phyloP scores from a whole-genome alignment of 2,329 filamentous ascomycete genomes.

The Penicillium oxalicum region DNA sequence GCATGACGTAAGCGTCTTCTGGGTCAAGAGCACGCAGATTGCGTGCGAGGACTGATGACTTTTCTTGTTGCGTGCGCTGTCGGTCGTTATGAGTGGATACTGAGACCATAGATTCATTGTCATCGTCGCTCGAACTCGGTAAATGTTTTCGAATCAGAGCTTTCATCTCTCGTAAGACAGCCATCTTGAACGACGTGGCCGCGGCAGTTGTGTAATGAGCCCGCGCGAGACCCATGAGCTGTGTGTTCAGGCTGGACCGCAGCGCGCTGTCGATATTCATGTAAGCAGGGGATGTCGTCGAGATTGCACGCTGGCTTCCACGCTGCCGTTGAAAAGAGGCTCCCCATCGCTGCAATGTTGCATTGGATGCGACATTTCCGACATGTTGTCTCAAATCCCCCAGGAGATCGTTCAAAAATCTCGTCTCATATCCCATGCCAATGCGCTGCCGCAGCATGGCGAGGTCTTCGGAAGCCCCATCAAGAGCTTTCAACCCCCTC shows the following conservation, averaged over 20 bases:
- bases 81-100: slow-evolving; percentile 69
- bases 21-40: slow-evolving; percentile 80
- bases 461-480: slow-evolving; percentile 73
- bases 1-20: slow-evolving; percentile 75
- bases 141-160: slow-evolving; percentile 76
- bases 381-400: slow-evolving; percentile 76
- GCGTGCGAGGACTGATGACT: slow-evolving; percentile 77
- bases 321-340: slow-evolving; percentile 67
- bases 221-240: slow-evolving; percentile 71
- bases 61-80: slow-evolving; percentile 73
- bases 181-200: slow-evolving; percentile 76
- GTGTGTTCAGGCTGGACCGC: slow-evolving; percentile 62
- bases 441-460: slow-evolving; percentile 70
- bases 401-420: slow-evolving; percentile 72
- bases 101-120: slow-evolving; percentile 83
- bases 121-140: slow-evolving; percentile 89
- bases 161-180: slow-evolving; percentile 79
- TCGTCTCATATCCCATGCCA: slow-evolving; percentile 77
- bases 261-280: slow-evolving; percentile 65
- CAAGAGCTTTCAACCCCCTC: slow-evolving; percentile 68
- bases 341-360: slow-evolving; percentile 81
- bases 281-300: slow-evolving; percentile 71
- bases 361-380: slow-evolving; percentile 61
- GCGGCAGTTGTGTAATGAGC: slow-evolving; percentile 75
- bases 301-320: slow-evolving; percentile 59